Evolutionary conservation across 495 filamentous ascomycete genomes (phyloP).

Genomic region (Penicillium tannophilum): DNA sequence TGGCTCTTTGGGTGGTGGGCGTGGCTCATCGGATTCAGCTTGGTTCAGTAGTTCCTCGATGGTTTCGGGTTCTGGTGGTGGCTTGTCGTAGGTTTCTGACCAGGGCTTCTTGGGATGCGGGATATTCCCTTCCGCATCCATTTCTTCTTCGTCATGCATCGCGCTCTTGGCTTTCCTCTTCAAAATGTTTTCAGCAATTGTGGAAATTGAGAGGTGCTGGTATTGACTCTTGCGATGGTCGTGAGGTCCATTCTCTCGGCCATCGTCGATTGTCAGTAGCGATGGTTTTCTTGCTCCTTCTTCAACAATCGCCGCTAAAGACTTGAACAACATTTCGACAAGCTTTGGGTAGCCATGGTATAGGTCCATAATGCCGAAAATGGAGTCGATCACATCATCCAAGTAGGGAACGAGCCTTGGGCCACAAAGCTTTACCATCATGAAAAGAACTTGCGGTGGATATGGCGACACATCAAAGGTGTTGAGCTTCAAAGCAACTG

Average conservation of each 20-base stretch:
- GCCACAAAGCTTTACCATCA: constrained; percentile 92
- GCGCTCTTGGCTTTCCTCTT: constrained; percentile 40
- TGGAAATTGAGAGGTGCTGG: constrained; percentile 37
- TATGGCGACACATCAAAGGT: constrained; percentile 89
- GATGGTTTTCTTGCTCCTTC: constrained; percentile 70
- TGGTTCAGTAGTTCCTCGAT: constrained; percentile 35
- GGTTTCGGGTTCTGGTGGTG: constrained; percentile 29
- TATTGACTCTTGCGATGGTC: constrained; percentile 45
- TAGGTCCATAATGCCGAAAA: constrained; percentile 87
- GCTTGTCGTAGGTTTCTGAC: constrained; percentile 32
- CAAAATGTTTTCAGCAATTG: constrained; percentile 39
- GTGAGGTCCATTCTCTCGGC: constrained; percentile 22
- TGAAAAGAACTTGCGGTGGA: constrained; percentile 84
- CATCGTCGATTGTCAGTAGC: constrained; percentile 51
- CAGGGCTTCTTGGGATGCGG: constrained; percentile 45
- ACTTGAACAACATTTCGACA: constrained; percentile 82
- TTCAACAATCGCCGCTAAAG: constrained; percentile 77
- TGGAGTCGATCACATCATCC: constrained; percentile 84
- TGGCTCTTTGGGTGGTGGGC: constrained; percentile 49
- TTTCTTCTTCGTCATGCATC: constrained; percentile 32
- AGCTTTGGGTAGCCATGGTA: constrained; percentile 92
- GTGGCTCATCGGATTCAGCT: constrained; percentile 40
- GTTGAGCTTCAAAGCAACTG: constrained; percentile 84
- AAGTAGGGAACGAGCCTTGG: constrained; percentile 81
- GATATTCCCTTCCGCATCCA: constrained; percentile 34